These are phyloP conservation scores for Ensete ventricosum DNA, from an alignment of 176 grass and related monocot genomes.

Conservation along the genomic window DNA sequence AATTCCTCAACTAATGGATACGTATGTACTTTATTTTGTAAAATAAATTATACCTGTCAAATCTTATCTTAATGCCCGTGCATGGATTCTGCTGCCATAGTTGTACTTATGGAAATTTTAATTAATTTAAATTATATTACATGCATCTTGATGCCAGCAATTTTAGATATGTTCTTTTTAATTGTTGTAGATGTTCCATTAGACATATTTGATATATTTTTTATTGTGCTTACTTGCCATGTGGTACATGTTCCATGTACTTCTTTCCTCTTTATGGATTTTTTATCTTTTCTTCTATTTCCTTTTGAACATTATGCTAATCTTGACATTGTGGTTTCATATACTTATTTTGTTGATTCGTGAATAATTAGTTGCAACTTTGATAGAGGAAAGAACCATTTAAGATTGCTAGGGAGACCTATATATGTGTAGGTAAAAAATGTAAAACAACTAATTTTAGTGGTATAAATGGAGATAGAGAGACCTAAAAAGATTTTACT, in stretches of 20 bases:
- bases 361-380: no score
- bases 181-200: background rate
- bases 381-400: no score
- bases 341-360: no score
- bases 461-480: no score
- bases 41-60: background rate
- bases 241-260: background rate
- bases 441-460: no score
- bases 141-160: background rate
- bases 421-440: no score
- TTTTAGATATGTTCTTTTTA: background rate
- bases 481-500: no score
- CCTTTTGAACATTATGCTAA: background rate
- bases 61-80: background rate
- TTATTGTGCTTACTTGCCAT: background rate
- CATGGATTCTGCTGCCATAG: background rate
- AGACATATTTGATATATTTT: background rate
- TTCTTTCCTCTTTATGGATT: background rate
- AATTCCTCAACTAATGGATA: conserved; percentile 96
- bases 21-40: conserved; percentile 42
- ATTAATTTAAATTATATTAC: background rate
- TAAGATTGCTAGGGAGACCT: no score
- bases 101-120: background rate
- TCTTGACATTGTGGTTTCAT: no score
- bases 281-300: background rate